A percentile compares a stretch with the other conserved stretches of the same genome.
These are phyloP conservation scores for Phytophthora tentaculata DNA, from an alignment of 352 stramenopile genomes.

Conservation along the genomic window DNA sequence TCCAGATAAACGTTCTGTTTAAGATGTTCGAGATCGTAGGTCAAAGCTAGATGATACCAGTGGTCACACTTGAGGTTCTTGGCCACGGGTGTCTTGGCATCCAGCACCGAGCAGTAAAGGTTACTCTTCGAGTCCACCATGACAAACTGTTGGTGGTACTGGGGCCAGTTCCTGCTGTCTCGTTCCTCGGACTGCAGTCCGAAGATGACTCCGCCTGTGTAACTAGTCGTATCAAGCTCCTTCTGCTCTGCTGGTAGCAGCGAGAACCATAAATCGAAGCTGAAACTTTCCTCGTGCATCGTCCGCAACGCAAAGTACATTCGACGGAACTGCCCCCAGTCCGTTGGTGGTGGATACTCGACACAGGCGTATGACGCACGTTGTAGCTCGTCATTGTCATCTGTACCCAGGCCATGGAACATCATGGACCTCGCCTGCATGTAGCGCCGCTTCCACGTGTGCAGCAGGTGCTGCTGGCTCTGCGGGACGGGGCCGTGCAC, in stretches of 20 bases:
- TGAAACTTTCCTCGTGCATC: constrained; percentile 32
- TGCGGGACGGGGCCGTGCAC: constrained; percentile 17
- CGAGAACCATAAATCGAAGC: constrained; percentile 52
- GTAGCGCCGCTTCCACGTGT: constrained; percentile 31
- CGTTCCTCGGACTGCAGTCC: constrained; percentile 45
- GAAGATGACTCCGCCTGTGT: constrained; percentile 47
- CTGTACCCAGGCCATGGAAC: constrained; percentile 27
- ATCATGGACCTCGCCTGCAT: constrained; percentile 28
- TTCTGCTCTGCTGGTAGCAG: constrained; percentile 21
- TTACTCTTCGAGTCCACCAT: constrained; percentile 45
- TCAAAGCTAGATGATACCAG: constrained; percentile 57
- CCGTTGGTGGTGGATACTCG: constrained; percentile 28
- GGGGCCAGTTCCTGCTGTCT: constrained; percentile 34
- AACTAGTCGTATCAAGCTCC: neutral
- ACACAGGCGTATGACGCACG: constrained; percentile 28
- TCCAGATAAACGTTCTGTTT: constrained; percentile 49
- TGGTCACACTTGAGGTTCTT: constrained; percentile 29
- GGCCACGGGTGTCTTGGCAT: constrained; percentile 32
- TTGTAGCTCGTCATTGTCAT: constrained; percentile 16
- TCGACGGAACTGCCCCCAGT: constrained; percentile 27
- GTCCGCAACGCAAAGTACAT: constrained; percentile 31
- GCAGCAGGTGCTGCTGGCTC: constrained; percentile 22
- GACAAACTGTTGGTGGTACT: constrained; percentile 54
- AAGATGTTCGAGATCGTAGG: constrained; percentile 33
- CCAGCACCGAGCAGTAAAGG: constrained; percentile 57